phyloP scores from a whole-genome alignment of 805 yeast genomes.

The Torulaspora indica region DNA sequence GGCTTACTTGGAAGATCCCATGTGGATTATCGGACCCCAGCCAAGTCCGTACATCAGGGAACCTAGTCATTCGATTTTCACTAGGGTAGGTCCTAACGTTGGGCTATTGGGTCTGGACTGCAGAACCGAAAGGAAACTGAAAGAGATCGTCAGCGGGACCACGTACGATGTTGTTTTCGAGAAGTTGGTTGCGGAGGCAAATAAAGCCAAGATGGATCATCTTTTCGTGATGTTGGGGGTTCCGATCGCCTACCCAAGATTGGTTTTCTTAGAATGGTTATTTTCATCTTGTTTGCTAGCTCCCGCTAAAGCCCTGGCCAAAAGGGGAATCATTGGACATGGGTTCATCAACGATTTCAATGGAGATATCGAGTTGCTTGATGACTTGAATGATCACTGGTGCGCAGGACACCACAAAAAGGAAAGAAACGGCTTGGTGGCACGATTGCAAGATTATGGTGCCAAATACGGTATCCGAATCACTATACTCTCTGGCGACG shows the following conservation, averaged over 20 bases:
- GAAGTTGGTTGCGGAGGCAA: conserved; percentile 54
- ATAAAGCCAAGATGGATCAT: conserved; percentile 58
- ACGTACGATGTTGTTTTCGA: conserved; percentile 61
- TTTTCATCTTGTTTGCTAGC: conserved; percentile 56
- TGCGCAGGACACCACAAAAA: conserved; percentile 80
- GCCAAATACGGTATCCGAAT: conserved; percentile 60
- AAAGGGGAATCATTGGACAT: conserved; percentile 55
- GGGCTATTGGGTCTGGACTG: conserved; percentile 83
- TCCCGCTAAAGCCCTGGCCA: conserved; percentile 60
- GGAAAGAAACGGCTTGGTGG: conserved; percentile 72
- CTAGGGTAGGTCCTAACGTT: conserved; percentile 69
- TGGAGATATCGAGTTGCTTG: conserved; percentile 85
- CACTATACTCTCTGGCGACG: conserved; percentile 89
- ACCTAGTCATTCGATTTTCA: conserved; percentile 60
- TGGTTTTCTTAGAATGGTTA: conserved; percentile 83
- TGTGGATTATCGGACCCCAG: conserved; percentile 57
- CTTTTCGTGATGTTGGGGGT: conserved; percentile 82
- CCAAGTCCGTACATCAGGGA: conserved; percentile 69
- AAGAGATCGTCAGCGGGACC: conserved; percentile 47
- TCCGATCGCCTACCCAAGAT: conserved; percentile 90
- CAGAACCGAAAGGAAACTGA: conserved; percentile 77
- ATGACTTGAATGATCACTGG: conserved; percentile 96
- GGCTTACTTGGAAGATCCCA: conserved; percentile 41
- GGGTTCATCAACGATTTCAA: conserved; percentile 89
- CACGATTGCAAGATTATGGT: conserved; percentile 60